Conservation (phyloP, 306 rosid genomes). For the Pachyrhizus erosus region DNA sequence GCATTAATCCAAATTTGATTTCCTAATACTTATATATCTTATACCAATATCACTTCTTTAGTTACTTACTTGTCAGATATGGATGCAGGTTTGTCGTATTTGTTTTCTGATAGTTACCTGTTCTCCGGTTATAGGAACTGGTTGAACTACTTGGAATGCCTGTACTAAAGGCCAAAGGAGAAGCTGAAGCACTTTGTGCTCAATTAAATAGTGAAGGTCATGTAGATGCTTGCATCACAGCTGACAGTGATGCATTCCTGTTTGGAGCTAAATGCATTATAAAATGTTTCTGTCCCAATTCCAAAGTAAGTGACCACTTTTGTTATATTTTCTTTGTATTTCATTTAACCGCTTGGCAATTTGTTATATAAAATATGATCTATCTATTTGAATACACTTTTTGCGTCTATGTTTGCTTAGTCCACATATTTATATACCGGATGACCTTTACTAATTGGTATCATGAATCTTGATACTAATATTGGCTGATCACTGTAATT, state of each 20-base stretch:
- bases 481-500: neutral
- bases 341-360: neutral
- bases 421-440: neutral
- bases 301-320: conserved; percentile 59
- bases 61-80: conserved; percentile 23
- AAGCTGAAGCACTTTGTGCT: conserved; percentile 93
- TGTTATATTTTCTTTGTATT: neutral
- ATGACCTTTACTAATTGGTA: conserved; percentile 22
- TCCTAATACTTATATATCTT: neutral
- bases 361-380: neutral
- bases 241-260: conserved; percentile 92
- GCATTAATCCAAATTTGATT: neutral
- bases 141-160: conserved; percentile 91
- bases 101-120: conserved; percentile 37
- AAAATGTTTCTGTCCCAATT: conserved; percentile 67
- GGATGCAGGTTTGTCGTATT: conserved; percentile 30
- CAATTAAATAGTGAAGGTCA: conserved; percentile 78
- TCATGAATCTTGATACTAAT: neutral
- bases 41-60: conserved; percentile 18
- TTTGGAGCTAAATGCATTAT: conserved; percentile 82
- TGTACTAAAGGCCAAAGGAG: conserved; percentile 86
- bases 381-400: neutral
- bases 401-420: conserved; percentile 23
- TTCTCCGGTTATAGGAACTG: conserved; percentile 66
- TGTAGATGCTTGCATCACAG: conserved; percentile 89